Percentiles rank a stretch among this genome's conserved stretches.
Evolutionary conservation across 169 alveolate species (phyloP).

Genomic region (Miamiensis avidus): DNA sequence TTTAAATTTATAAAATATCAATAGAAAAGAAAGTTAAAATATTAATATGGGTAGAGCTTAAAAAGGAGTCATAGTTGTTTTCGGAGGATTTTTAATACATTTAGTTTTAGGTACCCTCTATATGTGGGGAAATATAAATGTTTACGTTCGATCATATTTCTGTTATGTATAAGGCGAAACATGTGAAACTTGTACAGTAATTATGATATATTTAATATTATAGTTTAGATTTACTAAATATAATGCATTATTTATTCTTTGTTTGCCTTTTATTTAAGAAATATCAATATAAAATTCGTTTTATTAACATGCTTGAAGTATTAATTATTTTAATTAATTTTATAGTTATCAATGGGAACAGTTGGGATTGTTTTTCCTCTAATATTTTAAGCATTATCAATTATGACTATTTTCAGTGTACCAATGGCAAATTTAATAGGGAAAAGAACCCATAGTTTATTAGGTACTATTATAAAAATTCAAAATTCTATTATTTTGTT

Average conservation of each 20-base stretch:
- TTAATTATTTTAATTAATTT: no score
- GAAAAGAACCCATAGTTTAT: not conserved
- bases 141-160: slow-evolving; percentile 7
- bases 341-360: not conserved
- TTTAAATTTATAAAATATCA: no score
- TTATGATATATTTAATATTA: no score
- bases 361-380: slow-evolving; percentile 14
- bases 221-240: no score
- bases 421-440: slow-evolving; percentile 4
- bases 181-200: not conserved
- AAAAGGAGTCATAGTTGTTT: not conserved
- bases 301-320: no score
- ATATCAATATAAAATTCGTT: no score
- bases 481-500: not conserved
- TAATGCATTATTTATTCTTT: no score
- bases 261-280: no score
- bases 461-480: not conserved
- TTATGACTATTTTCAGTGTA: not conserved
- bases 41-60: not conserved
- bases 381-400: not conserved
- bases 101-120: slow-evolving; percentile 19
- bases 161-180: not conserved
- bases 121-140: slow-evolving; percentile 21
- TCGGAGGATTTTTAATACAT: slow-evolving; percentile 24
- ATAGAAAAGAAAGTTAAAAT: no score